Conservation (phyloP, 441 rosid genomes). For the Aquilaria agallochum region DNA sequence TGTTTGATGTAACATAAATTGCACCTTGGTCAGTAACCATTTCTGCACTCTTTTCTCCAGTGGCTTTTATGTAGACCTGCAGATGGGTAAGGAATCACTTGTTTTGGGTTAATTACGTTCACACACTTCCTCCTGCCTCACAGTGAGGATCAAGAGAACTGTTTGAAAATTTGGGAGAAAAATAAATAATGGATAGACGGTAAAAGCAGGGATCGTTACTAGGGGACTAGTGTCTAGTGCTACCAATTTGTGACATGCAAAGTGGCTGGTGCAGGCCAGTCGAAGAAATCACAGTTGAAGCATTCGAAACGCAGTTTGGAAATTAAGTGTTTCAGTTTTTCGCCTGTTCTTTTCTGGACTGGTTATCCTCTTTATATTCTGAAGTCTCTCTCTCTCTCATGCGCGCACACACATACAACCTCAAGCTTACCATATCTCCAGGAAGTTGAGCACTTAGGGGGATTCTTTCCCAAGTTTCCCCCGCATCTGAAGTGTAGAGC, state of each 20-base stretch:
- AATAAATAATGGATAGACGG: not conserved
- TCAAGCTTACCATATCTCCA: constrained; percentile 68
- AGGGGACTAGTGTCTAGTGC: not conserved
- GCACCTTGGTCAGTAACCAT: constrained; percentile 98
- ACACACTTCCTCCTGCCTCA: not conserved
- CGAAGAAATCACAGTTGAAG: not conserved
- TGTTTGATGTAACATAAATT: constrained; percentile 82
- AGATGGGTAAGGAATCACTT: constrained; percentile 7
- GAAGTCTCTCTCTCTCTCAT: not conserved
- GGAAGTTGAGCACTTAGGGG: constrained; percentile 93
- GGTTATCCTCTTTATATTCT: not conserved
- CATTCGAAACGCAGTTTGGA: not conserved
- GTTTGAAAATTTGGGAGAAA: not conserved
- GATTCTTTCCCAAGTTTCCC: constrained; percentile 82
- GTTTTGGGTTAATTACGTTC: constrained; percentile 1
- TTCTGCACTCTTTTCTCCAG: constrained; percentile 91
- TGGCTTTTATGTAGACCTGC: constrained; percentile 91
- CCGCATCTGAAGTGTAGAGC: constrained; percentile 73
- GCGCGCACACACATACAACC: not conserved
- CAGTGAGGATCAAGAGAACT: too few species aligned
- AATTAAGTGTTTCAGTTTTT: not conserved
- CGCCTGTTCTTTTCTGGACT: not conserved
- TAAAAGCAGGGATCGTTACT: not conserved
- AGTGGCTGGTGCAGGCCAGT: not conserved
- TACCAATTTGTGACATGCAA: too few species aligned